Percentiles rank a stretch among this genome's conserved stretches.
Evolutionary conservation across 1,284 basidiomycete genomes (phyloP).

Genomic region (Leccinum insigne): DNA sequence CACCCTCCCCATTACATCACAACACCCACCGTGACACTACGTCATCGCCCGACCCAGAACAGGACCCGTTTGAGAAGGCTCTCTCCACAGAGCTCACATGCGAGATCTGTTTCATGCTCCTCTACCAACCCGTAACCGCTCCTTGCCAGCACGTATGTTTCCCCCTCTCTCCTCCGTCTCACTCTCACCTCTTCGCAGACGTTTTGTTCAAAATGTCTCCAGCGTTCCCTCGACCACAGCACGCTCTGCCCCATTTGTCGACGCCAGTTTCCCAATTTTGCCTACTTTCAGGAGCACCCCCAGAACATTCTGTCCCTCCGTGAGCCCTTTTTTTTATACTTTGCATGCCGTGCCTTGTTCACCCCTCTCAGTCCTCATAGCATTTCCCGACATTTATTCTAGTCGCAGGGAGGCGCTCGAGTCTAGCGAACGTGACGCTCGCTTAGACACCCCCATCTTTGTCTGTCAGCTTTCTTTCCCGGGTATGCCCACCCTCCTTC

Average conservation of each 20-base stretch:
- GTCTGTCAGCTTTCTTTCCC: conserved; percentile 91
- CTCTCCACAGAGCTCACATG: conserved; percentile 79
- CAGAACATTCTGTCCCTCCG: conserved; percentile 73
- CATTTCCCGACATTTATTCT: conserved; percentile 57
- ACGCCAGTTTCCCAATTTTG: conserved; percentile 68
- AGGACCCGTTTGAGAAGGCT: conserved; percentile 61
- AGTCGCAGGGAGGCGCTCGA: conserved; percentile 62
- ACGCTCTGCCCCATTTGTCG: conserved; percentile 86
- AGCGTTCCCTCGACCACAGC: conserved; percentile 87
- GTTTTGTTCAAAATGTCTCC: conserved; percentile 88
- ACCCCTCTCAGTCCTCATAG: conserved; percentile 54
- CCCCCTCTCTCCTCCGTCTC: conserved; percentile 5
- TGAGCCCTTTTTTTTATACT: conserved; percentile 36
- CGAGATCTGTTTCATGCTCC: conserved; percentile 86
- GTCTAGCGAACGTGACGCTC: conserved; percentile 73
- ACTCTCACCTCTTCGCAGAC: conserved; percentile 52
- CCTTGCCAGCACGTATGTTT: conserved; percentile 88
- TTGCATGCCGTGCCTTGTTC: conserved; percentile 9
- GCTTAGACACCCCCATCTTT: conserved; percentile 89
- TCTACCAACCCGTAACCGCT: conserved; percentile 88
- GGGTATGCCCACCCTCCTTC: conserved; percentile 84
- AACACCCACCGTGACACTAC: conserved; percentile 19
- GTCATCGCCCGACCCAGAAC: conserved; percentile 24
- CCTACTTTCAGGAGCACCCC: conserved; percentile 82
- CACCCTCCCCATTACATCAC: conserved; percentile 8